These are phyloP conservation scores for Sisymbrium altissimum DNA, from an alignment of 345 rosid species.

Conservation along the genomic window DNA sequence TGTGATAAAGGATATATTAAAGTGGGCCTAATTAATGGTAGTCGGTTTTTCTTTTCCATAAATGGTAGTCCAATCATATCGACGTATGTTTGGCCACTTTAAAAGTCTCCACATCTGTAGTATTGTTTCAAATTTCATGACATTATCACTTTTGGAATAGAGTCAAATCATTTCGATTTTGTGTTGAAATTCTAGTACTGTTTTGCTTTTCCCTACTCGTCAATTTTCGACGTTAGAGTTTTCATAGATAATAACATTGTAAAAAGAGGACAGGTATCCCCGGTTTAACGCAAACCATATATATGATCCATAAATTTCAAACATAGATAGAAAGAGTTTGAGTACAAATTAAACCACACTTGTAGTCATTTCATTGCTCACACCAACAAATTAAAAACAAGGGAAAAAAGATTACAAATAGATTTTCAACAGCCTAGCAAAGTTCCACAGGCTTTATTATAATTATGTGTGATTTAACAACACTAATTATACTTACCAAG, in stretches of 20 bases:
- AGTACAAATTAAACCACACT: slow-evolving; percentile 25
- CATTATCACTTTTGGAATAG: neutral
- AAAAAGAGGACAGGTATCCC: neutral
- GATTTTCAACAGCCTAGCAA: slow-evolving; percentile 15
- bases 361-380: slow-evolving; percentile 17
- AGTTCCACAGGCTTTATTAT: slow-evolving; percentile 28
- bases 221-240: neutral
- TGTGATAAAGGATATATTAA: neutral
- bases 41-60: neutral
- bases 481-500: slow-evolving; percentile 31
- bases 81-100: neutral
- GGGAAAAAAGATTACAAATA: slow-evolving; percentile 7
- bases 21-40: neutral
- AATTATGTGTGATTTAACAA: slow-evolving; percentile 24
- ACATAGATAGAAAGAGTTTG: slow-evolving; percentile 12
- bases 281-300: slow-evolving; percentile 3
- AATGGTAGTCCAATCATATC: neutral
- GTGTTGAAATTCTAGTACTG: neutral
- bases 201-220: neutral
- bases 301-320: slow-evolving; percentile 13
- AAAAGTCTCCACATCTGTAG: neutral
- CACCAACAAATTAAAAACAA: slow-evolving; percentile 20
- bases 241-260: slow-evolving; percentile 5
- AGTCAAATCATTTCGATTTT: neutral
- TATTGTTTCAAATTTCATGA: slow-evolving; percentile 5